Percentiles rank a stretch among this genome's conserved stretches.
Conservation (phyloP, 2,329 filamentous ascomycete species). For the Cladobotryum mycophilum region DNA sequence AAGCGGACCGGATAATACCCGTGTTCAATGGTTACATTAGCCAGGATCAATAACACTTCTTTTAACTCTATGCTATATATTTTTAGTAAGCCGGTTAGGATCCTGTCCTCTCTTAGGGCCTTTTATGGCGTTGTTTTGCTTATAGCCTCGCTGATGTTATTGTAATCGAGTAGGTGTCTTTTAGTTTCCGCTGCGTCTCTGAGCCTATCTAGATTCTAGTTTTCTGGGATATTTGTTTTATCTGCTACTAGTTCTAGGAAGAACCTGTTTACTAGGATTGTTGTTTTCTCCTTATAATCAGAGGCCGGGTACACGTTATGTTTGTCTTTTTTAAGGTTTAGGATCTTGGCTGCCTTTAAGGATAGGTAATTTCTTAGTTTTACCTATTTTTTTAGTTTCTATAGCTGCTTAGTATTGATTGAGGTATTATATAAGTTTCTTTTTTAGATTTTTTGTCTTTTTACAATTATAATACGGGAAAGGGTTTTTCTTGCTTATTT, state of each 20-base stretch:
- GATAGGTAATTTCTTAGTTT: neutral
- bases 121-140: neutral
- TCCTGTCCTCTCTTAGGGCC: neutral
- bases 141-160: neutral
- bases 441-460: neutral
- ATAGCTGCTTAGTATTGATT: neutral
- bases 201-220: neutral
- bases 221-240: neutral
- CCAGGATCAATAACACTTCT: neutral
- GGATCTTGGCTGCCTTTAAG: neutral
- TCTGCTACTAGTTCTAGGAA: no score
- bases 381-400: neutral
- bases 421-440: neutral
- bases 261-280: neutral
- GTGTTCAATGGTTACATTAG: no score
- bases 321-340: neutral
- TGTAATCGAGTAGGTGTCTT: no score
- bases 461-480: neutral
- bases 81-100: neutral
- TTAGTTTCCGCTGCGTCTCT: no score
- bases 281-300: neutral
- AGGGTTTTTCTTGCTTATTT: neutral
- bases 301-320: no score
- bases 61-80: neutral
- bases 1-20: neutral